phyloP scores from a whole-genome alignment of 1,284 basidiomycete genomes.

The Grifola frondosa region DNA sequence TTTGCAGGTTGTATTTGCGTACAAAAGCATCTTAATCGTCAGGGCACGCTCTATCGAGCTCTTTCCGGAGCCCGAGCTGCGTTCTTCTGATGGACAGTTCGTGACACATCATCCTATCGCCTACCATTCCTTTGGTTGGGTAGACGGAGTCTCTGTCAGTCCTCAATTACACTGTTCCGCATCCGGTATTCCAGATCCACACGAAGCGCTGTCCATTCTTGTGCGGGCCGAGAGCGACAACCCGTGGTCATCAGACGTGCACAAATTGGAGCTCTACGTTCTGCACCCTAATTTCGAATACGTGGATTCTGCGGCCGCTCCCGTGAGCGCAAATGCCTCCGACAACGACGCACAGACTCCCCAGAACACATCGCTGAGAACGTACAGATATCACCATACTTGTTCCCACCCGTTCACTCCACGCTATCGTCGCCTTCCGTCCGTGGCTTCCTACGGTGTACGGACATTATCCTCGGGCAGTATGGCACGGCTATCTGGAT shows the following conservation, averaged over 20 bases:
- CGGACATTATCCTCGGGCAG: constrained; percentile 48
- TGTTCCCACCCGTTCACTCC: constrained; percentile 42
- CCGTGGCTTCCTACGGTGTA: constrained; percentile 51
- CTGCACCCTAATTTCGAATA: constrained; percentile 38
- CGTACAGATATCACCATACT: constrained; percentile 29
- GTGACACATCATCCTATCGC: constrained; percentile 38
- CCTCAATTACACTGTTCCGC: constrained; percentile 1
- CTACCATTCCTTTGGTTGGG: constrained; percentile 59
- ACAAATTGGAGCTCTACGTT: constrained; percentile 47
- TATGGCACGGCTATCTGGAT: constrained; percentile 61
- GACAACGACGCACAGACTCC: neutral
- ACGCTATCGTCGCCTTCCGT: constrained; percentile 35
- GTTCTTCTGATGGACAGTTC: constrained; percentile 12
- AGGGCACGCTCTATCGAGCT: constrained; percentile 56
- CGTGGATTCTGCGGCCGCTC: neutral
- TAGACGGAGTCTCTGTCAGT: constrained; percentile 47
- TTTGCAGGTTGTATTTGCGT: constrained; percentile 49
- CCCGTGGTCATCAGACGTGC: constrained; percentile 52
- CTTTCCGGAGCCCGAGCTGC: constrained; percentile 45
- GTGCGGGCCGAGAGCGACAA: constrained; percentile 55
- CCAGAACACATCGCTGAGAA: neutral
- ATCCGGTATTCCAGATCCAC: constrained; percentile 7
- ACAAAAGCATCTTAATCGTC: constrained; percentile 50
- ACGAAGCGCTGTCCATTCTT: constrained; percentile 45
- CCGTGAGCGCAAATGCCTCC: neutral